phyloP scores from a whole-genome alignment of 75 land plant species.

The Sequoia sempervirens region DNA sequence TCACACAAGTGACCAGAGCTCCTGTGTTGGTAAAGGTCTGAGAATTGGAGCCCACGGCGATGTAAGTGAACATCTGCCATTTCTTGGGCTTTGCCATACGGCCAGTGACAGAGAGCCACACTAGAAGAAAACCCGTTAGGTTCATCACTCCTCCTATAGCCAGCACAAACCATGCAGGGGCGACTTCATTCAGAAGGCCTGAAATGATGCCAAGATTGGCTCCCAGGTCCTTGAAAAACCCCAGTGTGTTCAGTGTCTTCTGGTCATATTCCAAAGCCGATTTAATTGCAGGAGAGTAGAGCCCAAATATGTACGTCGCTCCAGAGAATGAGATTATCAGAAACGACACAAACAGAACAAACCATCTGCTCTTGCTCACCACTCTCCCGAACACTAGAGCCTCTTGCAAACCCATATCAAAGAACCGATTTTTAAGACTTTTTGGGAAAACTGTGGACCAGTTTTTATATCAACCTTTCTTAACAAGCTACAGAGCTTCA shows the following conservation, averaged over 20 bases:
- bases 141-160: constrained; percentile 41
- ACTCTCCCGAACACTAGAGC: not conserved
- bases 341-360: constrained; percentile 43
- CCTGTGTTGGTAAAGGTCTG: constrained; percentile 65
- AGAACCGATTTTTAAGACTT: too few relatives aligned
- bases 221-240: constrained; percentile 63
- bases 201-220: constrained; percentile 55
- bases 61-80: constrained; percentile 51
- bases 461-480: too few relatives aligned
- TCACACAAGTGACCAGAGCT: constrained; percentile 46
- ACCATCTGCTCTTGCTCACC: constrained; percentile 38
- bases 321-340: constrained; percentile 53
- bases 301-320: constrained; percentile 50
- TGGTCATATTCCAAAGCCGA: constrained; percentile 41
- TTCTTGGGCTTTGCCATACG: constrained; percentile 12
- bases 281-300: constrained; percentile 50
- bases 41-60: constrained; percentile 54
- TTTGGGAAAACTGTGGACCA: too few relatives aligned
- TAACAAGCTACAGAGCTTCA: too few relatives aligned
- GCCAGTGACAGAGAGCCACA: constrained; percentile 47
- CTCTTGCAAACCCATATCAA: not conserved
- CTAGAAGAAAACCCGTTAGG: constrained; percentile 39
- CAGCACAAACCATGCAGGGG: constrained; percentile 39
- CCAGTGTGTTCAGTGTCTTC: constrained; percentile 47
- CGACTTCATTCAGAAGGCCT: constrained; percentile 45